Percentiles rank a stretch among this genome's conserved stretches.
Conservation (phyloP, 148 eudicot species). For the Fallopia convolvulus region DNA sequence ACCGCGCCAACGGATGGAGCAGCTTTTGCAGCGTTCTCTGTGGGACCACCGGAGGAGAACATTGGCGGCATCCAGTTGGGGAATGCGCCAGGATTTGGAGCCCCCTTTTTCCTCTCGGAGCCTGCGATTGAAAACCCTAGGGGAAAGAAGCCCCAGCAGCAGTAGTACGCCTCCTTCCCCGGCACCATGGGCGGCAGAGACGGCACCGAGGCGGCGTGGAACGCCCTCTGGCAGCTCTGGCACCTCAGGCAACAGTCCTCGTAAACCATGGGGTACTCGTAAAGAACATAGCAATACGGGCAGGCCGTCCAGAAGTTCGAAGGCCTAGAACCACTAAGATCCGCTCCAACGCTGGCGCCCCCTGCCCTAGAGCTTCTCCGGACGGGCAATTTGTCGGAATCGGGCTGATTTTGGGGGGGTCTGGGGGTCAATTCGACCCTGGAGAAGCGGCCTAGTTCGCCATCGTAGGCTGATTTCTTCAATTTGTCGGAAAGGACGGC, state of each 20-base stretch:
- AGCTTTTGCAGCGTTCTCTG: neutral
- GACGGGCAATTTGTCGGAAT: conserved; percentile 41
- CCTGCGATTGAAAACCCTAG: conserved; percentile 42
- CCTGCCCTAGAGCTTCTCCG: conserved; percentile 30
- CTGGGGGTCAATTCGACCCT: conserved; percentile 38
- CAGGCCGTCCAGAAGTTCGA: conserved; percentile 78
- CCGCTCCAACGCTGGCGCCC: conserved; percentile 11
- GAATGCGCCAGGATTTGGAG: conserved; percentile 21
- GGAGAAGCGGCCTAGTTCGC: conserved; percentile 28
- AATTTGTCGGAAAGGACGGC: conserved; percentile 39
- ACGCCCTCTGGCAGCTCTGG: conserved; percentile 63
- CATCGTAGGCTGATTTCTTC: conserved; percentile 31
- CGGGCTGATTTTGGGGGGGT: conserved; percentile 7
- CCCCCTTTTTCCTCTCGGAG: conserved; percentile 13
- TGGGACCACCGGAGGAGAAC: conserved; percentile 2
- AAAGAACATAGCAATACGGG: conserved; percentile 76
- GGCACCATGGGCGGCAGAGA: conserved; percentile 65
- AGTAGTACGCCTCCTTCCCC: conserved; percentile 83
- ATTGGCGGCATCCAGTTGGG: conserved; percentile 44
- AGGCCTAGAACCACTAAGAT: neutral
- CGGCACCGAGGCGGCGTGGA: conserved; percentile 45
- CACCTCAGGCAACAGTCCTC: conserved; percentile 69
- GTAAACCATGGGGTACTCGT: conserved; percentile 54
- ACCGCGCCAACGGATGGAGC: conserved; percentile 2
- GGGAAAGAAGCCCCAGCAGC: conserved; percentile 91